phyloP scores from a whole-genome alignment of 129 eudicot genomes.

The Arctium minus region DNA sequence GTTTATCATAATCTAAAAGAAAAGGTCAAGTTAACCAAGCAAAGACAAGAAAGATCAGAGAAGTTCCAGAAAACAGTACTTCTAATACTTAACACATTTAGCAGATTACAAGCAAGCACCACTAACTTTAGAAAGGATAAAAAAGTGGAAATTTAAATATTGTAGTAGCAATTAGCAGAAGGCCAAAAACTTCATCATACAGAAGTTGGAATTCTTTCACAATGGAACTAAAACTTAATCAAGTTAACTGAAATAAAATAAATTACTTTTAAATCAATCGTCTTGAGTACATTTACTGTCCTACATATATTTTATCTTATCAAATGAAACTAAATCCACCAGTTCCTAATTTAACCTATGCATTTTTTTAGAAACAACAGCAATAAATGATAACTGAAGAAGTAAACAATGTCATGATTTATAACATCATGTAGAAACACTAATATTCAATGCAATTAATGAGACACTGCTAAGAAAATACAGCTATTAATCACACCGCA shows the following conservation, averaged over 20 bases:
- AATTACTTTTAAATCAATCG: not conserved
- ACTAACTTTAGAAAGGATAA: not conserved
- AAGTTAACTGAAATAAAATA: not conserved
- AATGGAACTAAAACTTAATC: not conserved
- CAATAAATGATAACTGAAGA: not conserved
- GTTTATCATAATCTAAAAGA: not conserved
- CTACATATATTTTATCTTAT: not conserved
- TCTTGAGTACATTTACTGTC: not conserved
- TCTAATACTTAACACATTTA: not conserved
- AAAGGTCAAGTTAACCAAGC: not conserved
- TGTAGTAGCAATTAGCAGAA: not conserved
- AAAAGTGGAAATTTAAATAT: not conserved
- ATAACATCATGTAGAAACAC: not conserved
- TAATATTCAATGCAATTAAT: not conserved
- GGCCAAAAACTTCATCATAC: not conserved
- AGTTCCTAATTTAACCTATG: not conserved
- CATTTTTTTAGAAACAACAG: not conserved
- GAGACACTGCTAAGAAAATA: not conserved
- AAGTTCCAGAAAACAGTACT: not conserved
- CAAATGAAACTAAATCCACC: not conserved
- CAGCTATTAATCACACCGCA: not conserved
- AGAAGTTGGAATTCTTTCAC: not conserved
- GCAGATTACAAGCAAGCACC: not conserved
- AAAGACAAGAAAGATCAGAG: not conserved
- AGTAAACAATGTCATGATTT: not conserved